Conservation (phyloP, 257 asterid genomes). For the Nicotiana otophora region DNA sequence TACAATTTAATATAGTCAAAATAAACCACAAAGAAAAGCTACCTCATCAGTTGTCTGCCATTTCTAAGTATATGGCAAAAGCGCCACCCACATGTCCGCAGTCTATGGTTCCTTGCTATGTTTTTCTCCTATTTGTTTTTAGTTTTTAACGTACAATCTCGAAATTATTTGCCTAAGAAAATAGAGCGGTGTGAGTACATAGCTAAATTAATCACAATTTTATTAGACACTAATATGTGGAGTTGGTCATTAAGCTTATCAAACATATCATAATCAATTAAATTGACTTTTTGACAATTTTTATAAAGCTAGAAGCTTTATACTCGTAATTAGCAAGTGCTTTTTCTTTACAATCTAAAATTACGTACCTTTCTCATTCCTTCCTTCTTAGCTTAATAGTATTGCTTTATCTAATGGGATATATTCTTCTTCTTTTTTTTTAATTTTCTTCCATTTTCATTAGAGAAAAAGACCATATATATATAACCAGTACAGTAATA, state of each 20-base stretch:
- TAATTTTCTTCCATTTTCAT: no score
- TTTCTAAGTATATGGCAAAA: constrained; percentile 20
- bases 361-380: neutral
- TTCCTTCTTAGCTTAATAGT: neutral
- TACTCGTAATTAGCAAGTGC: neutral
- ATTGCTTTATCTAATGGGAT: constrained; percentile 27
- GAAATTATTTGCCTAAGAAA: neutral
- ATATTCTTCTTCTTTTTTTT: neutral
- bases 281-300: constrained; percentile 23
- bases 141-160: neutral
- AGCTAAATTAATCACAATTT: neutral
- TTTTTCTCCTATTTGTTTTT: neutral
- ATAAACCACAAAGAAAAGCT: neutral
- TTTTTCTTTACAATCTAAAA: constrained; percentile 1
- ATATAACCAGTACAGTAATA: no score
- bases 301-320: neutral
- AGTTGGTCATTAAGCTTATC: constrained; percentile 12
- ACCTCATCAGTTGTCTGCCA: constrained; percentile 35
- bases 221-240: neutral
- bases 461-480: no score
- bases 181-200: neutral
- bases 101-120: neutral
- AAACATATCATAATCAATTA: neutral
- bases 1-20: no score
- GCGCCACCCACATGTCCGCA: constrained; percentile 23